These are phyloP conservation scores for Mycena rosella DNA, from an alignment of 768 basidiomycete genomes.

Conservation along the genomic window DNA sequence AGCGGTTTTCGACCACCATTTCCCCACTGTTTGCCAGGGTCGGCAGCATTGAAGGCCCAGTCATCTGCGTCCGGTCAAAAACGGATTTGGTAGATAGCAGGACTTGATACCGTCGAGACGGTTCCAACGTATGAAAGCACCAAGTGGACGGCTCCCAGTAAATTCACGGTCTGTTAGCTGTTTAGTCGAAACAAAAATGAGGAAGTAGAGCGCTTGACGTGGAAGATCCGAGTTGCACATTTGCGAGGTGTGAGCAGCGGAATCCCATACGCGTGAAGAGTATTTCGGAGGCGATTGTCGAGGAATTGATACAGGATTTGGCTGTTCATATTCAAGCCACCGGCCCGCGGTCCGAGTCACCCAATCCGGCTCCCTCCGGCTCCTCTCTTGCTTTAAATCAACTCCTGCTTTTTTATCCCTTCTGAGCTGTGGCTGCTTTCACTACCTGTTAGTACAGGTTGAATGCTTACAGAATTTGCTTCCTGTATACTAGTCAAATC, in stretches of 20 bases:
- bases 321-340: too few species aligned
- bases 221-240: conserved; percentile 28
- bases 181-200: neutral
- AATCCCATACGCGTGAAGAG: neutral
- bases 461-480: too few species aligned
- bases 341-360: too few species aligned
- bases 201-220: conserved; percentile 25
- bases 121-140: conserved; percentile 68
- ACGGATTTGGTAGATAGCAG: conserved; percentile 11
- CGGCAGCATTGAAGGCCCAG: conserved; percentile 86
- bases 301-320: too few species aligned
- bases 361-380: too few species aligned
- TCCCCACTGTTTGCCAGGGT: conserved; percentile 74
- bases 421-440: too few species aligned
- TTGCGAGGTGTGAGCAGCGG: conserved; percentile 28
- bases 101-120: conserved; percentile 60
- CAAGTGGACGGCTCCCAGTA: conserved; percentile 70
- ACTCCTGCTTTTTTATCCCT: too few species aligned
- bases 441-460: too few species aligned
- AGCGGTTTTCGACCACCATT: conserved; percentile 70
- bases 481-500: too few species aligned
- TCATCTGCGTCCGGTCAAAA: conserved; percentile 58
- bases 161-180: conserved; percentile 62
- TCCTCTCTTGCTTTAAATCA: too few species aligned
- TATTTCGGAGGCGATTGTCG: neutral